Evolutionary conservation across 2,329 filamentous ascomycete species (phyloP).

Genomic region (Trematosphaeria pertusa): DNA sequence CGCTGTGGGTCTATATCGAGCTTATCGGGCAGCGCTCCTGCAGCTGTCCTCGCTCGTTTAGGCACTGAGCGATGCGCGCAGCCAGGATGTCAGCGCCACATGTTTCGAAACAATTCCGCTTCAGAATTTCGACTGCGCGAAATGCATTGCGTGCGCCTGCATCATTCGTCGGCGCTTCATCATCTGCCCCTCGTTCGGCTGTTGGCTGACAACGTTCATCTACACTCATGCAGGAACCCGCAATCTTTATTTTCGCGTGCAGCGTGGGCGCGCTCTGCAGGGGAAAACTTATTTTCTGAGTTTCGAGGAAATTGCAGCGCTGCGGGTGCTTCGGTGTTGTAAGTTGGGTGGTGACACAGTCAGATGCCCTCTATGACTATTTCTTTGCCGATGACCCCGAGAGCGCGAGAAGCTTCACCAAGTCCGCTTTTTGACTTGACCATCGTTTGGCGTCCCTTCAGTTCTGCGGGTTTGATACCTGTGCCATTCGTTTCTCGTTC

Average conservation of each 20-base stretch:
- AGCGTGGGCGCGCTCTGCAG: constrained; percentile 10
- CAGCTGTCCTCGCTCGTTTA: constrained; percentile 4
- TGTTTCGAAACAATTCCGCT: constrained; percentile 22
- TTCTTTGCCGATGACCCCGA: neutral
- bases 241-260: neutral
- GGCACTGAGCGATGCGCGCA: constrained; percentile 2
- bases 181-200: constrained; percentile 2
- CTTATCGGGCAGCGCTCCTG: constrained; percentile 13
- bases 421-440: constrained; percentile 2
- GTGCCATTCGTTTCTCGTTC: constrained; percentile 14
- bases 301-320: constrained; percentile 1
- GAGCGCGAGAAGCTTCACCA: neutral
- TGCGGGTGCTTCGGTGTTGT: constrained; percentile 6
- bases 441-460: constrained; percentile 1
- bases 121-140: neutral
- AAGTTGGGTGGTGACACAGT: constrained; percentile 1
- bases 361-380: constrained; percentile 2
- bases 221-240: constrained; percentile 19
- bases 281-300: constrained; percentile 3
- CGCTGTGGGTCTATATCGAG: constrained; percentile 3
- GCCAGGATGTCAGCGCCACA: constrained; percentile 13
- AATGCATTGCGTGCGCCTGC: neutral
- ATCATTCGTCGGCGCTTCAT: constrained; percentile 9
- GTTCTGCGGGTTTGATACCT: constrained; percentile 23
- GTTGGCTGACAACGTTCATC: constrained; percentile 3